Evolutionary conservation across 2,329 filamentous ascomycete species (phyloP), one percentile per base, ranked within the genome.

Genomic region (Parasarocladium wereldwijsianum): DNA sequence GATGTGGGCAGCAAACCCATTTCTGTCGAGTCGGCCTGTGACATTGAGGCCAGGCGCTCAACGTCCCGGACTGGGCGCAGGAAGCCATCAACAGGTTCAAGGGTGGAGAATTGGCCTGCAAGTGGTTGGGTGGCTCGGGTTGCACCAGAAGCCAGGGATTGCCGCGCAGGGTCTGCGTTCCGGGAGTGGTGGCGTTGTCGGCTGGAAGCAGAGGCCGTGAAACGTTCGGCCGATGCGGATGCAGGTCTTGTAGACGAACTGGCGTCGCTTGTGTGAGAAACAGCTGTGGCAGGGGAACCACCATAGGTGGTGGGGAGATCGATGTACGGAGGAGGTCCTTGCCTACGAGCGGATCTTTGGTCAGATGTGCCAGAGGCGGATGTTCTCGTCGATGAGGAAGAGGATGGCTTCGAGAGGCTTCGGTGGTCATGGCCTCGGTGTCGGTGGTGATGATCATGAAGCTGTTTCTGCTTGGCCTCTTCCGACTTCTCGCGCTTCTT

Each of bases 1-100:
- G 85, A 94, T 34, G 86, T 81, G 7, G 90, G 90, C 49, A 93
- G 86, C n/a, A 87, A 94, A 24, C 70, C 68, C 32, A 85, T 57
- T 31, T 79, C 76, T 8, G 68, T 63, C 38, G 79, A 70, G 32
- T 76, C 61, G 23, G 76, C 68, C 6, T 78, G 70, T 25, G 77
- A 63, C 76, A 90, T 92, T 31, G 80, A 90, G 26, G 79, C 82
- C 34, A 90, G 66, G 35, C 85, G 74, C 49, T 96, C 84, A 25
- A 72, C 64, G 47, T 92, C 82, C 40, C 83, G 76, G 20, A 87
- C 77, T 6, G 80, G 82, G 30, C 85, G 72, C 35, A 90, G 70
- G 46, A 90, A 86, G 4, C 70, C 70, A 47, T 87, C 80, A 22
- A 69, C 56, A 11, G 66, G 58, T 42, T 85, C 80, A 50, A 79